These are phyloP conservation scores for Sugiyamaella chiloensis DNA, from an alignment of 805 yeast genomes.

Conservation along the genomic window DNA sequence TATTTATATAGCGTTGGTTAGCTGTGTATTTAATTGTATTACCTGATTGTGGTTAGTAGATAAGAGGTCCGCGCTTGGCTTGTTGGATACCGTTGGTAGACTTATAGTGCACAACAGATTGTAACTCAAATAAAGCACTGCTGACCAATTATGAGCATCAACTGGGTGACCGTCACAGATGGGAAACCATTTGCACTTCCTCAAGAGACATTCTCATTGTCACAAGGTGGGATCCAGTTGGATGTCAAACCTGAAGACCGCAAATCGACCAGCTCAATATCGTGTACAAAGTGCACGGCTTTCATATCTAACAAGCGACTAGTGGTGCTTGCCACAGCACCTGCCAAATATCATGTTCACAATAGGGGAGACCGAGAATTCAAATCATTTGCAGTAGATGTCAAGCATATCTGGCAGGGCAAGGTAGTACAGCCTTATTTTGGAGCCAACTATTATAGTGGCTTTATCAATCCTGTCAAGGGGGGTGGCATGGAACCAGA, in stretches of 20 bases:
- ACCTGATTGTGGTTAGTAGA: too few species aligned
- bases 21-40: too few species aligned
- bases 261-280: neutral
- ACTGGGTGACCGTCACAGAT: conserved; percentile 20
- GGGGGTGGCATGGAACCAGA: conserved; percentile 27
- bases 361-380: conserved; percentile 32
- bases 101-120: too few species aligned
- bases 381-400: conserved; percentile 22
- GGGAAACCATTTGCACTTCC: conserved; percentile 22
- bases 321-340: conserved; percentile 8
- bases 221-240: neutral
- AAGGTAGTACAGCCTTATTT: conserved; percentile 35
- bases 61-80: too few species aligned
- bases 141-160: conserved; percentile 22
- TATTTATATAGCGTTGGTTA: too few species aligned
- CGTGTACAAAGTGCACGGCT: conserved; percentile 5
- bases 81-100: too few species aligned
- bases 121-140: neutral
- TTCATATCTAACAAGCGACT: conserved; percentile 24
- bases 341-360: conserved; percentile 24
- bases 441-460: conserved; percentile 36
- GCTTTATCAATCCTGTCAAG: conserved; percentile 22
- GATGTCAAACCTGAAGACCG: neutral
- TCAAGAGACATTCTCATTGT: conserved; percentile 16
- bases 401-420: conserved; percentile 22